Conservation (phyloP, 306 rosid species). For the Fagus sylvatica region DNA sequence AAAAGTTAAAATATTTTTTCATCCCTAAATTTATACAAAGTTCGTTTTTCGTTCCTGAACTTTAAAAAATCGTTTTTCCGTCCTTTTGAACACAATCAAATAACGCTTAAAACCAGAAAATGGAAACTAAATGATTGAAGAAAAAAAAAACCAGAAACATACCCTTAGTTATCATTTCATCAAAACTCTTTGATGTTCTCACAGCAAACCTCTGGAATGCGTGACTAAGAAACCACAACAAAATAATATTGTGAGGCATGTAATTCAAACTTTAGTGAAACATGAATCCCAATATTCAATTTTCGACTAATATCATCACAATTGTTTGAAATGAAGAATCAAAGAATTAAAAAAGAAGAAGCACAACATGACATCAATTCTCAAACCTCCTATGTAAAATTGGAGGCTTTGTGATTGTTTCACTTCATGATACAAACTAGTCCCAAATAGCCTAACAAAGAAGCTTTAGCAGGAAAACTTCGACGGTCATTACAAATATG, state of each 20-base stretch:
- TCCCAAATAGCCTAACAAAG: too few species aligned
- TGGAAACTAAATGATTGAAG: not conserved
- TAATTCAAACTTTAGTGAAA: not conserved
- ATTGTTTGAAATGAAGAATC: not conserved
- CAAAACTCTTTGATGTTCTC: conserved; percentile 76
- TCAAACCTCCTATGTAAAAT: conserved; percentile 1
- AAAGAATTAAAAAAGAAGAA: not conserved
- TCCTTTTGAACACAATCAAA: too few species aligned
- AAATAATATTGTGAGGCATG: not conserved
- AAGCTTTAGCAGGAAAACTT: too few species aligned
- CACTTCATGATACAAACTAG: too few species aligned
- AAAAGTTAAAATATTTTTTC: too few species aligned
- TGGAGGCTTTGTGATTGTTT: too few species aligned
- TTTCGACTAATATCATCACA: too few species aligned
- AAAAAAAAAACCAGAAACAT: conserved; percentile 1
- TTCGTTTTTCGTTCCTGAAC: too few species aligned
- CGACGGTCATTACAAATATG: too few species aligned
- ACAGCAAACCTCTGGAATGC: conserved; percentile 95
- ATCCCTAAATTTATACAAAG: too few species aligned
- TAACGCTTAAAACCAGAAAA: too few species aligned
- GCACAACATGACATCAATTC: not conserved
- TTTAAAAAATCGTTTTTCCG: too few species aligned
- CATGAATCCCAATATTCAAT: not conserved
- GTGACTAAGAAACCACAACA: conserved; percentile 54
- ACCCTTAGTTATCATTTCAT: conserved; percentile 69